Evolutionary conservation across 768 basidiomycete species (phyloP), one percentile per base, ranked within the genome.

Genomic region (Ephemerocybe angulata): DNA sequence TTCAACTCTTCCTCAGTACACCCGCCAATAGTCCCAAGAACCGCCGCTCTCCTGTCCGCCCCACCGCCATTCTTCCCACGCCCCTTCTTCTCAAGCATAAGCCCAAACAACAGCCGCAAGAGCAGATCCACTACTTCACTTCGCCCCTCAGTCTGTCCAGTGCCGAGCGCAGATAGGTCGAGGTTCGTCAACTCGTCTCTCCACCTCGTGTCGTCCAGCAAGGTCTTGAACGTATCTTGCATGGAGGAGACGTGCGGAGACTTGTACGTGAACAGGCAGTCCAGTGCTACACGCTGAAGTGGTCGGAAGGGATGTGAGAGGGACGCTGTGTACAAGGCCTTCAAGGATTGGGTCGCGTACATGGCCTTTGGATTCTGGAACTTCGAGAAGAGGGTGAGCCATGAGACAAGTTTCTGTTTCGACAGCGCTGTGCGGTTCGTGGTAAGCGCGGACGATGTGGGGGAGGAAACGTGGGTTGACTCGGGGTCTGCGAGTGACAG

Each of bases 301-400:
- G 81, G 62, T 13, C 84, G 82, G 60, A 98, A 94, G 2, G 94
- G 90, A 58, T 93, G 87, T 4, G 93, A 86, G 22, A 98, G 79
- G 21, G 91, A 78, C n/a, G 80, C 72, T 13, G 78, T 76, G 70
- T 94, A 96, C 22, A 93, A 65, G 1, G 73, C 49, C 38, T 79
- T 81, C 4, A 98, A 76, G 0, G 77, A 76, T 8, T 87, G 79
- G 0, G 90, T 82, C 6, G 83, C 77, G 64, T 85, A 80, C 1
- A 95, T 73, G 0, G 93, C 90, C 71, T 92, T 96, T n/a, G 95
- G 96, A 64, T 98, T 98, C 61, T 74, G 73, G 66, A 99, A 90
- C 66, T 94, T 96, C 48, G 90, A 80, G 69, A 98, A 91, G 11
- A 98, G 78, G 19, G 81, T 81, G 25, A 98, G 82, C 86, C 91